phyloP scores from a whole-genome alignment of 2,329 filamentous ascomycete genomes.

The Rachicladosporium sp. region DNA sequence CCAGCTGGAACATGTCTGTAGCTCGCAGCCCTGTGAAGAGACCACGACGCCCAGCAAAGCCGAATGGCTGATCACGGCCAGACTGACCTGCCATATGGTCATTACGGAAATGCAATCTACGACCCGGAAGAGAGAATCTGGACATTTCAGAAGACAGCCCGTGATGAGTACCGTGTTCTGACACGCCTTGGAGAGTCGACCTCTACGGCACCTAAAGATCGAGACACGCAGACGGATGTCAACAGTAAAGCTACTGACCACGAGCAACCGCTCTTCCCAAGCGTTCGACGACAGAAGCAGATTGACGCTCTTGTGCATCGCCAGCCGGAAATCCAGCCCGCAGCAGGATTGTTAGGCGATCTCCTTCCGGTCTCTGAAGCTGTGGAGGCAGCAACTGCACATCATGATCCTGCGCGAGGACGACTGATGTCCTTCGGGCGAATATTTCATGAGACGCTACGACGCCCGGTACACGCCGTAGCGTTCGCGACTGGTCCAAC shows the following conservation, averaged over 20 bases:
- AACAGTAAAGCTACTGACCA: too few species aligned
- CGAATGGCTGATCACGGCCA: conserved; percentile 45
- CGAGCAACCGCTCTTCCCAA: neutral
- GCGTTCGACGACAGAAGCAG: conserved; percentile 8
- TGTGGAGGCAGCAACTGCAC: conserved; percentile 19
- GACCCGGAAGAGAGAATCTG: conserved; percentile 35
- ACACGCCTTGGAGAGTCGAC: conserved; percentile 17
- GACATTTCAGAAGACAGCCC: conserved; percentile 17
- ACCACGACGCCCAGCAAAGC: conserved; percentile 19
- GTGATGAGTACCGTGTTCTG: conserved; percentile 7
- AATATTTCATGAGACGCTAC: conserved; percentile 29
- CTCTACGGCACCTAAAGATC: neutral
- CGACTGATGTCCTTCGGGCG: conserved; percentile 46
- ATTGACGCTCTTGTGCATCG: conserved; percentile 7
- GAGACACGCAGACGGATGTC: too few species aligned
- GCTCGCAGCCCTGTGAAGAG: too few species aligned
- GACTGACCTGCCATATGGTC: conserved; percentile 41
- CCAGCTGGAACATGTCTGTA: too few species aligned
- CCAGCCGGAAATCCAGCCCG: conserved; percentile 16
- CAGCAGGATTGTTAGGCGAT: conserved; percentile 6
- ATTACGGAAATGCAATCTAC: conserved; percentile 41
- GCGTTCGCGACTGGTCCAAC: conserved; percentile 38
- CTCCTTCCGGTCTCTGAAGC: conserved; percentile 20
- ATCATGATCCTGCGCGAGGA: conserved; percentile 29
- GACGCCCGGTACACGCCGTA: conserved; percentile 22